Conservation (phyloP, 371 early-diverging fungal genomes). For the Capillidium rhysosporum region DNA sequence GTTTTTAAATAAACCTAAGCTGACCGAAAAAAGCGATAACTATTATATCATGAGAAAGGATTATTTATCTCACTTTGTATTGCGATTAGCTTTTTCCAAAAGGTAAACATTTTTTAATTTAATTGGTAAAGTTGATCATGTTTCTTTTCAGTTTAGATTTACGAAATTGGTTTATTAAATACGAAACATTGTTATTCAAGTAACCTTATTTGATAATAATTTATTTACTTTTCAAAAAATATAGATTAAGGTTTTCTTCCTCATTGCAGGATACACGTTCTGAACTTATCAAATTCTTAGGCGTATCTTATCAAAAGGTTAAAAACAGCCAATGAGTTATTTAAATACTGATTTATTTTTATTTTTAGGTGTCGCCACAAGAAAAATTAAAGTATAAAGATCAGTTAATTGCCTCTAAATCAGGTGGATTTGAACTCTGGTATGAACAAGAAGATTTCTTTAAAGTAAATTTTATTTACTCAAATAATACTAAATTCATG, state of each 20-base stretch:
- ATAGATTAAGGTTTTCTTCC: conserved; percentile 1
- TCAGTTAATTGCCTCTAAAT: conserved; percentile 6
- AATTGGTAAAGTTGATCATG: neutral
- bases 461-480: conserved; percentile 14
- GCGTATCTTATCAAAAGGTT: neutral
- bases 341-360: neutral
- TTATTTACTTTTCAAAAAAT: neutral
- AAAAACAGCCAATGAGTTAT: too few species aligned
- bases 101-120: conserved; percentile 19
- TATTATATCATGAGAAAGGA: conserved; percentile 47
- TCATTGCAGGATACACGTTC: conserved; percentile 2
- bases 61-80: conserved; percentile 79
- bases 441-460: conserved; percentile 23
- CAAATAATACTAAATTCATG: neutral
- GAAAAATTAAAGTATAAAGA: conserved; percentile 8
- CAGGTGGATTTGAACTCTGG: neutral
- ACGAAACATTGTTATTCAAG: conserved; percentile 70
- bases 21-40: conserved; percentile 16
- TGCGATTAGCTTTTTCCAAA: conserved; percentile 80
- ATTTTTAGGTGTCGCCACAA: conserved; percentile 3
- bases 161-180: conserved; percentile 74
- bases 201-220: conserved; percentile 9
- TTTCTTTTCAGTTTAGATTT: conserved; percentile 39
- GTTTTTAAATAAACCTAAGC: conserved; percentile 44
- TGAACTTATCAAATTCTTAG: conserved; percentile 2